Evolutionary conservation across 2,329 filamentous ascomycete genomes (phyloP).

Genomic region (Fusarium sp.): DNA sequence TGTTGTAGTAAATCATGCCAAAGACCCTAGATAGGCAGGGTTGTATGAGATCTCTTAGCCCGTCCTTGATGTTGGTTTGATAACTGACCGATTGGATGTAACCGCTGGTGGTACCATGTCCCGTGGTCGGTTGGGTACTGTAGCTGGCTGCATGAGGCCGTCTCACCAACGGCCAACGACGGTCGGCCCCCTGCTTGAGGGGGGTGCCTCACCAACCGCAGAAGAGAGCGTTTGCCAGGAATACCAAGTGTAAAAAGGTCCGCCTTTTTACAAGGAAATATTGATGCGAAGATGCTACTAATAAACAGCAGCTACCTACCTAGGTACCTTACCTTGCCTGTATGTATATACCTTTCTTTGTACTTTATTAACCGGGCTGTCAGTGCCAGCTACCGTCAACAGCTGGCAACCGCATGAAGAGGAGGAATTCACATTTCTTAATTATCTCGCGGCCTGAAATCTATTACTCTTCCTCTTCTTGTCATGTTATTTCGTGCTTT

Average conservation of each 20-base stretch:
- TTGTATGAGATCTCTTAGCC: too few relatives aligned
- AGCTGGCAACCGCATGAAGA: constrained; percentile 8
- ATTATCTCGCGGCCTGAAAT: neutral
- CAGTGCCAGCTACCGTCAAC: constrained; percentile 11
- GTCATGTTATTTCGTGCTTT: neutral
- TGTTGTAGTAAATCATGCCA: too few relatives aligned
- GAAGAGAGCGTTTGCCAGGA: neutral
- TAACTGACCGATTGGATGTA: neutral
- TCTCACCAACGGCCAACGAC: constrained; percentile 7
- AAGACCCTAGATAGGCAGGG: too few relatives aligned
- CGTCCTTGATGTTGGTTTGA: too few relatives aligned
- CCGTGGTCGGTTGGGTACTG: neutral
- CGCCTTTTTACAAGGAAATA: neutral
- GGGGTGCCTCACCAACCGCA: constrained; percentile 4
- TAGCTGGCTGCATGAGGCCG: constrained; percentile 13
- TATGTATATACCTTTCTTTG: too few relatives aligned
- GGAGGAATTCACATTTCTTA: neutral
- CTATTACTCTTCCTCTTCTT: neutral
- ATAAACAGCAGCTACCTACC: too few relatives aligned
- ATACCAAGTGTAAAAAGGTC: neutral
- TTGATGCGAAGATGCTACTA: too few relatives aligned
- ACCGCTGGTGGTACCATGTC: neutral
- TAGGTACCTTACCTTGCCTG: too few relatives aligned
- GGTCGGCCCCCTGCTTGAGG: constrained; percentile 10
- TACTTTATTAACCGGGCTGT: neutral